Evolutionary conservation across 805 yeast genomes (phyloP).

Genomic region (Clavispora vitiphila): DNA sequence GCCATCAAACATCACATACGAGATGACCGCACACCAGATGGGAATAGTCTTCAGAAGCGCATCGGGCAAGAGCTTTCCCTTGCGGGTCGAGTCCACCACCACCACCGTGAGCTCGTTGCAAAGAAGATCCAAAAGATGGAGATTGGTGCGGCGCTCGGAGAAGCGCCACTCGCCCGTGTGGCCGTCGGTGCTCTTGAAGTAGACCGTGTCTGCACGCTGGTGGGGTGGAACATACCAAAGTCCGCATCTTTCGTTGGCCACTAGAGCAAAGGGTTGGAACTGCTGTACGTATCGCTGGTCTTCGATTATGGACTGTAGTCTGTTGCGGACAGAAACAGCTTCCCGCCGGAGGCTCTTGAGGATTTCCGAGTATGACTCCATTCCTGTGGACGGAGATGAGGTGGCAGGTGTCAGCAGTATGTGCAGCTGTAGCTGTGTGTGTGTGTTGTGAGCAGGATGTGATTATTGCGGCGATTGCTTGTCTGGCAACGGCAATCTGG

Average conservation of each 20-base stretch:
- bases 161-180: slow-evolving; percentile 80
- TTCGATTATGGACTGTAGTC: slow-evolving; percentile 56
- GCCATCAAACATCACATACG: slow-evolving; percentile 44
- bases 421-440: too few species aligned
- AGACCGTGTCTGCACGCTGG: slow-evolving; percentile 43
- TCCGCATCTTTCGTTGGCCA: slow-evolving; percentile 85
- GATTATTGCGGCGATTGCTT: too few species aligned
- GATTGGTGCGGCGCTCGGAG: slow-evolving; percentile 65
- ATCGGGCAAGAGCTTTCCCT: slow-evolving; percentile 84
- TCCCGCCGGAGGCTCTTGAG: slow-evolving; percentile 46
- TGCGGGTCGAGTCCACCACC: slow-evolving; percentile 78
- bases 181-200: slow-evolving; percentile 91
- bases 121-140: slow-evolving; percentile 58
- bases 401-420: too few species aligned
- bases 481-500: too few species aligned
- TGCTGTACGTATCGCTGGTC: slow-evolving; percentile 15
- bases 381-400: neutral
- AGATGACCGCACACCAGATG: slow-evolving; percentile 84
- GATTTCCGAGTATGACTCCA: slow-evolving; percentile 12
- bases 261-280: slow-evolving; percentile 32
- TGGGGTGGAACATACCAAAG: slow-evolving; percentile 68
- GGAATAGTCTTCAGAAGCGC: slow-evolving; percentile 84
- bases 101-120: slow-evolving; percentile 42
- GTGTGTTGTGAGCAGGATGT: too few species aligned
- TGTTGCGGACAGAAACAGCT: slow-evolving; percentile 49